Evolutionary conservation across 257 asterid species (phyloP).

Genomic region (Rehmannia glutinosa): DNA sequence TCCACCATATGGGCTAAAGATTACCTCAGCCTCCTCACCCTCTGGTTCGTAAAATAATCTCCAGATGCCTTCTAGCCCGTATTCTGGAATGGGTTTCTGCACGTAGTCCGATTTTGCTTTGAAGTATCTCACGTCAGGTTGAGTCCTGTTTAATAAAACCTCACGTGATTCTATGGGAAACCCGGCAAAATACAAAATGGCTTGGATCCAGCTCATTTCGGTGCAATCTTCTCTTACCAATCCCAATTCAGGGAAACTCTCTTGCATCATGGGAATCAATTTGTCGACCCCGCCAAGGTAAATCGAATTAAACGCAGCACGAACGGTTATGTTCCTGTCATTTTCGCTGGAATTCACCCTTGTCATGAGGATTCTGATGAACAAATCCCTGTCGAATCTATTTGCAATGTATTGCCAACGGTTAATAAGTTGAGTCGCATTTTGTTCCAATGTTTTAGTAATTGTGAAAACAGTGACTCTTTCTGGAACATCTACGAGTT

Average conservation of each 20-base stretch:
- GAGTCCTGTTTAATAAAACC: slow-evolving; percentile 22
- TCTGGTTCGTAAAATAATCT: slow-evolving; percentile 18
- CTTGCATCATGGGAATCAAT: slow-evolving; percentile 10
- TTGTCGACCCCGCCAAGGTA: slow-evolving; percentile 31
- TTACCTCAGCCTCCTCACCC: not conserved
- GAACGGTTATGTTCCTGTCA: slow-evolving; percentile 8
- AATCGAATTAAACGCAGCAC: not conserved
- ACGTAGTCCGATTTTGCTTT: slow-evolving; percentile 37
- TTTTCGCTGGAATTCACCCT: slow-evolving; percentile 12
- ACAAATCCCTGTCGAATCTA: slow-evolving; percentile 18
- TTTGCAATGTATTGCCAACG: slow-evolving; percentile 26
- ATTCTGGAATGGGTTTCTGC: slow-evolving; percentile 24
- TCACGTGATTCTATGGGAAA: slow-evolving; percentile 15
- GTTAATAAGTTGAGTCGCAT: slow-evolving; percentile 17
- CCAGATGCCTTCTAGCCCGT: slow-evolving; percentile 28
- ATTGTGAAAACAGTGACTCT: slow-evolving; percentile 32
- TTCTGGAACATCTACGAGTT: slow-evolving; percentile 33
- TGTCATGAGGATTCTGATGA: not conserved
- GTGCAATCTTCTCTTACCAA: slow-evolving; percentile 25
- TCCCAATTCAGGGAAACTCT: slow-evolving; percentile 33
- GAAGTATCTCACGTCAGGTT: not conserved
- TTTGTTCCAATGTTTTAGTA: slow-evolving; percentile 13
- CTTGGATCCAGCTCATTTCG: slow-evolving; percentile 31
- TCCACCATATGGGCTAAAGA: slow-evolving; percentile 29
- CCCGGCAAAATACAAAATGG: slow-evolving; percentile 1